Evolutionary conservation across 2,329 filamentous ascomycete species (phyloP).

Genomic region (Knufia fluminis): DNA sequence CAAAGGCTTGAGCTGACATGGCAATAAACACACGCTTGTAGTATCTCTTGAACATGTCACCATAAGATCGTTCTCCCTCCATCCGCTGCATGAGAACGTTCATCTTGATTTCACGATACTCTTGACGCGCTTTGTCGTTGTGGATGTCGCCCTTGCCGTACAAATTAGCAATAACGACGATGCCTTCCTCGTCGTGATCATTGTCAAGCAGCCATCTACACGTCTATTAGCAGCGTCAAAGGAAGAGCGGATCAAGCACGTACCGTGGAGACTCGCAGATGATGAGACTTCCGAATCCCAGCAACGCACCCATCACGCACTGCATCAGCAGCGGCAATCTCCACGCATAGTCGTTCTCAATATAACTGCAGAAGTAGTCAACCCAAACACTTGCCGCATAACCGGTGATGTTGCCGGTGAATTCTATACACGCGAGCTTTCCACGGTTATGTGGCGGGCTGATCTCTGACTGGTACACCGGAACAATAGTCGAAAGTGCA

Average conservation of each 20-base stretch:
- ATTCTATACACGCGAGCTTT: constrained; percentile 94
- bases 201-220: constrained; percentile 93
- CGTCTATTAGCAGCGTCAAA: constrained; percentile 3
- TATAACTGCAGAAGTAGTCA: constrained; percentile 92
- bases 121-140: constrained; percentile 81
- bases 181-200: constrained; percentile 95
- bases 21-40: constrained; percentile 89
- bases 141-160: constrained; percentile 95
- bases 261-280: constrained; percentile 95
- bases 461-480: constrained; percentile 89
- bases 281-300: constrained; percentile 76
- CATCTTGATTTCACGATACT: constrained; percentile 99
- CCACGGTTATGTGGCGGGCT: constrained; percentile 93
- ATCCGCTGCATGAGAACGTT: constrained; percentile 85
- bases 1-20: constrained; percentile 94
- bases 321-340: constrained; percentile 83
- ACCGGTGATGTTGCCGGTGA: constrained; percentile 91
- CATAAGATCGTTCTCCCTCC: constrained; percentile 85
- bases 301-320: constrained; percentile 81
- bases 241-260: constrained; percentile 16
- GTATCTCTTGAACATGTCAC: constrained; percentile 92
- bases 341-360: constrained; percentile 79
- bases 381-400: constrained; percentile 98
- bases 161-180: constrained; percentile 94
- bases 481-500: constrained; percentile 82